phyloP scores from a whole-genome alignment of 2,329 filamentous ascomycete species.

The Clonostachys chloroleuca region DNA sequence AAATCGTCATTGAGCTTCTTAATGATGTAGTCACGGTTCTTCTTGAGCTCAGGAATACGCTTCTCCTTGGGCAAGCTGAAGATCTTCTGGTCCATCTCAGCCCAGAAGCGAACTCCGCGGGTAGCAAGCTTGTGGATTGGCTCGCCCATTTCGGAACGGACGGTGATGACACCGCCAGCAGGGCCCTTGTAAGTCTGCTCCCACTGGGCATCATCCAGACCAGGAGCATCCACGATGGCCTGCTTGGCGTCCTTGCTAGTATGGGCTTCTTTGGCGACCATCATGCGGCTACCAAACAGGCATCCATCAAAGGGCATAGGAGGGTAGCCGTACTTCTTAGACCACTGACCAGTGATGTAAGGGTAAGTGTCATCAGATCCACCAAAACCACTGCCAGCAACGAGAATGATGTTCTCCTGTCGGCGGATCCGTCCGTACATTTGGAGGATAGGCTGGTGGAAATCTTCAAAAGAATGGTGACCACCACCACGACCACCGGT shows the following conservation, averaged over 20 bases:
- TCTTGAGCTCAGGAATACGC: conserved; percentile 80
- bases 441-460: conserved; percentile 84
- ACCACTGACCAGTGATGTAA: conserved; percentile 86
- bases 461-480: conserved; percentile 93
- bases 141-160: conserved; percentile 98
- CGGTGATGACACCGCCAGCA: conserved; percentile 91
- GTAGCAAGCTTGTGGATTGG: conserved; percentile 98
- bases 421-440: conserved; percentile 89
- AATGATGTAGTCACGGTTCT: conserved; percentile 87
- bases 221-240: conserved; percentile 81
- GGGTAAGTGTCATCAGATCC: conserved; percentile 87
- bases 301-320: conserved; percentile 94
- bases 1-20: conserved; percentile 94
- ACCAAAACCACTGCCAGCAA: conserved; percentile 90
- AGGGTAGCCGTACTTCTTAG: conserved; percentile 80
- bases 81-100: conserved; percentile 98
- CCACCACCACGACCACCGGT: conserved; percentile 91
- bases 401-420: conserved; percentile 79
- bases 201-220: conserved; percentile 79
- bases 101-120: conserved; percentile 93
- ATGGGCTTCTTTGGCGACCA: conserved; percentile 89
- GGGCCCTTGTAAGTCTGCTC: conserved; percentile 90
- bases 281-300: conserved; percentile 87
- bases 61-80: conserved; percentile 96
- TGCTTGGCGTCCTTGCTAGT: conserved; percentile 86